Evolutionary conservation across 768 basidiomycete genomes (phyloP).

Genomic region (Rubroboletus satanas): DNA sequence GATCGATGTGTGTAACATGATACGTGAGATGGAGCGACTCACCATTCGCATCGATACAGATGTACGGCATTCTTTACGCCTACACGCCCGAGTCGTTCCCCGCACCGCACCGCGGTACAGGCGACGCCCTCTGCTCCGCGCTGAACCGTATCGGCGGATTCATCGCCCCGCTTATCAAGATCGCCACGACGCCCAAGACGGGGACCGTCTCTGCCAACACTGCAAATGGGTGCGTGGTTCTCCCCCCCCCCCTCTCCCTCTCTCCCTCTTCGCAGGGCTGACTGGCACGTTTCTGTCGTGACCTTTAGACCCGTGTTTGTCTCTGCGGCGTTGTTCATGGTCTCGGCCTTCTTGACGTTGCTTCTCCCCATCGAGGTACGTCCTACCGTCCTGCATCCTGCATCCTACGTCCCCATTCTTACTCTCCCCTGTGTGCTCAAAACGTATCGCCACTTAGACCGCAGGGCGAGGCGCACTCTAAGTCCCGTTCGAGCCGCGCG

Average conservation of each 20-base stretch:
- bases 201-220: constrained; percentile 29
- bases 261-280: background rate
- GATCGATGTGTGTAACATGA: background rate
- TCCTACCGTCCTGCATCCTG: background rate
- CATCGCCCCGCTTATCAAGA: constrained; percentile 48
- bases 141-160: constrained; percentile 48
- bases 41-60: constrained; percentile 19
- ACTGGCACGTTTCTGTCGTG: background rate
- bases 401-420: background rate
- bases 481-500: background rate
- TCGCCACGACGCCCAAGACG: constrained; percentile 36
- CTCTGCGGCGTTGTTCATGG: constrained; percentile 43
- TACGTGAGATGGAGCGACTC: background rate
- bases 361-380: constrained; percentile 47
- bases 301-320: constrained; percentile 41
- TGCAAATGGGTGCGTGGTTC: constrained; percentile 35
- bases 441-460: constrained; percentile 14
- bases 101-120: constrained; percentile 53
- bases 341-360: constrained; percentile 38
- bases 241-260: too few species aligned
- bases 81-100: constrained; percentile 62
- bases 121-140: constrained; percentile 46
- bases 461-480: constrained; percentile 17
- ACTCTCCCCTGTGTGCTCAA: background rate
- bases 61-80: constrained; percentile 53